Percentiles rank a stretch among this genome's conserved stretches.
These are phyloP conservation scores for Entomophthora muscae DNA, from an alignment of 371 early-diverging fungal species.

Conservation along the genomic window DNA sequence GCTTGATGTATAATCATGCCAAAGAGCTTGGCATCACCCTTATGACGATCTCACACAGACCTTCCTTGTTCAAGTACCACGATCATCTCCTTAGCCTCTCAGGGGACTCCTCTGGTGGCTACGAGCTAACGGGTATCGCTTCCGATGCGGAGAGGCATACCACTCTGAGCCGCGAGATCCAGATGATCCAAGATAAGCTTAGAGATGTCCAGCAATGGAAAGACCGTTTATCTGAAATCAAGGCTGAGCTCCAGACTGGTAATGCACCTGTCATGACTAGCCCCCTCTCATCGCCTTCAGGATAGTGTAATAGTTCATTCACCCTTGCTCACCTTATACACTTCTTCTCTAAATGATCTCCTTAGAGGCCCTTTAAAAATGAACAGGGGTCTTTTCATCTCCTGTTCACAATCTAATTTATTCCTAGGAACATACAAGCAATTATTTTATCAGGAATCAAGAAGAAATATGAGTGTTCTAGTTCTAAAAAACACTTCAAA, in stretches of 20 bases:
- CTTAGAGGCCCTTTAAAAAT: no score
- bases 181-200: constrained; percentile 46
- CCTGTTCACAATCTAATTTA: no score
- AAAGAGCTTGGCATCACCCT: constrained; percentile 50
- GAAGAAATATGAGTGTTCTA: no score
- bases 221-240: constrained; percentile 43
- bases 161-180: constrained; percentile 68
- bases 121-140: constrained; percentile 60
- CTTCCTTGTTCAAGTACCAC: constrained; percentile 76
- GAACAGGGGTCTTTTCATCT: no score
- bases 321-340: no score
- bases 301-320: no score
- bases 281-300: no score
- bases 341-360: no score
- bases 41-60: constrained; percentile 77
- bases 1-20: constrained; percentile 75
- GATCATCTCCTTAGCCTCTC: constrained; percentile 43
- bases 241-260: constrained; percentile 11
- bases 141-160: constrained; percentile 44
- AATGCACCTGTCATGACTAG: no score
- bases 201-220: constrained; percentile 49
- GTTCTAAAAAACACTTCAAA: no score
- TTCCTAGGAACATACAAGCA: no score
- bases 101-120: constrained; percentile 60
- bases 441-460: no score